Base-by-base conservation (phyloP, 768 basidiomycete species). In the Filobasidium floriforme region DNA sequence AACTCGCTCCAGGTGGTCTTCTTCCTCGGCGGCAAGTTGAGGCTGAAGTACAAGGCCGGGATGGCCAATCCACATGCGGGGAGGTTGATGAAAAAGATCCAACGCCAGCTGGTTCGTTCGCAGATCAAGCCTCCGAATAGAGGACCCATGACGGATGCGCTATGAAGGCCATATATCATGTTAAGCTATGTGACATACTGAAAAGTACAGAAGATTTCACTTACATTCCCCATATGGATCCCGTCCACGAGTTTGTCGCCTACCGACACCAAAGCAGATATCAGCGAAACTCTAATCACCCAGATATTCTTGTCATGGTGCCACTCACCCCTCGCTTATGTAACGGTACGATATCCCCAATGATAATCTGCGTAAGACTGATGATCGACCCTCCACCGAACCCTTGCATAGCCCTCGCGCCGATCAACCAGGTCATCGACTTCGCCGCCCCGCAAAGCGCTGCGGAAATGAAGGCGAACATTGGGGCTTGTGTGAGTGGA, bases 191-290 rank as follows among this genome's bases (percentile, higher is more conserved):
- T 4, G 24, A 26, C 4, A 12, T 19, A 51, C 12, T n/a, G n/a
- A 15, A 24, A 57, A 15, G 46, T 51, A 3, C 12, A 12, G 12
- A 51, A 4, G 32, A 9, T 37, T 37, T 26, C 19, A 57, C 54
- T 57, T 28, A 57, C 54, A 84, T 83, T 5, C 90, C 90, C 86
- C 88, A 92, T 0, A 88, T 88, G 0, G 89, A 87, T n/a, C 85
- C 78, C 60, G 79, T 69, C n/a, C 71, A 74, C 15, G 68, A 89
- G 29, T 85, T 85, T 70, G 86, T 91, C 69, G 88, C 19, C 54
- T 57, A 28, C 22, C 46, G 22, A 3, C 46, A 7, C 24, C 15
- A 14, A 32, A 26, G 3, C 54, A 57, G 12, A 18, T 22, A 54
- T 9, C 18, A 32, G 18, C n/a, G 5, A 5, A 32, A 28, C 54